Base-by-base conservation (phyloP, 208 protist species). In the Crithidia fasciculata region DNA sequence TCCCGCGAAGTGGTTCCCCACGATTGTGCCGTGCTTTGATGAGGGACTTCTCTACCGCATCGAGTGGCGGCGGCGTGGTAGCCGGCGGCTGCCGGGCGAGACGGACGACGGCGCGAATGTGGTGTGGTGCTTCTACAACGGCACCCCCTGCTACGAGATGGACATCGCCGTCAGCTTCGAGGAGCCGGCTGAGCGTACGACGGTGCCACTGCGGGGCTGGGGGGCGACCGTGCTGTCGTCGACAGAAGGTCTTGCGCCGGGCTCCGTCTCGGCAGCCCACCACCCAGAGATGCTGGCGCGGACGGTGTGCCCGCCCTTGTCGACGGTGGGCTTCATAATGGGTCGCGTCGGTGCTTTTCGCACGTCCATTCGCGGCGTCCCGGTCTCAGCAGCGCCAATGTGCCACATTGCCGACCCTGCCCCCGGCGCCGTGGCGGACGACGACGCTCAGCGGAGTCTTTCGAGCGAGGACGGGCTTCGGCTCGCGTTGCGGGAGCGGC, bases 41-140 rank as follows among this genome's bases (percentile, higher is more conserved):
- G 74, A 69, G 45, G 67, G 74, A 2, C 61, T 79, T 7, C 74
- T 74, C 43, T 79, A 70, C 67, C 45, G 58, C 19, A 65, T 79
- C 13, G 74, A 68, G 60, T 79, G 74, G 74, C 44, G 60, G 54
- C 2, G 61, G 19, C 50, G 9, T 3, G 28, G 36, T 37, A 49
- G 59, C 9, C 7, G 8, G n/a, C 0, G 18, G 36, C 37, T 60
- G 49, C 53, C 45, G 28, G 43, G 49, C 36, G 53, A 70, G 15
- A 53, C 65, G 12, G 65, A 3, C 1, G 59, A 60, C 45, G n/a
- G 60, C 53, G 50, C 66, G 2, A 1, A 54, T 39, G 74, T 79
- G 28, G 40, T 74, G 19, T 74, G 74, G 67, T 79, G 74, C 68
- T 79, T 69, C 54, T 72, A 69, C 62, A 79, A 79, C 74, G 50